Evolutionary conservation across 2,329 filamentous ascomycete species (phyloP).

Genomic region (Uncinocarpus reesii): DNA sequence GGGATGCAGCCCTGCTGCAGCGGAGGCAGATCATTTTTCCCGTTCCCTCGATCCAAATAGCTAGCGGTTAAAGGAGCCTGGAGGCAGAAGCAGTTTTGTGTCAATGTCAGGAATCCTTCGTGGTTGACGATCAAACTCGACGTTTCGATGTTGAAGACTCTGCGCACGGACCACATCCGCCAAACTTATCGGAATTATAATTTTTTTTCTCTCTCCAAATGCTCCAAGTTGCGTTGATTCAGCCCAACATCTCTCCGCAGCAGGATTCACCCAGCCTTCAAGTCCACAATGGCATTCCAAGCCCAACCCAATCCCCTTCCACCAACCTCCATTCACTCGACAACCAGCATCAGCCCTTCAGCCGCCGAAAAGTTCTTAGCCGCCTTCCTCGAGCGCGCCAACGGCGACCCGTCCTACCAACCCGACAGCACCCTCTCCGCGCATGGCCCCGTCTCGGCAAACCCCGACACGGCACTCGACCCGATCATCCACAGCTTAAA

Average conservation of each 20-base stretch:
- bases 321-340: conserved; percentile 30
- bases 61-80: neutral
- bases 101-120: neutral
- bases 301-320: conserved; percentile 30
- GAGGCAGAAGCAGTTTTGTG: neutral
- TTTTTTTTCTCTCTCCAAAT: conserved; percentile 1
- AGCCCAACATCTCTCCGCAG: neutral
- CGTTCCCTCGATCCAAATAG: neutral
- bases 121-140: neutral
- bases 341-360: conserved; percentile 29
- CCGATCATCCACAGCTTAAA: conserved; percentile 38
- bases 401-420: conserved; percentile 35
- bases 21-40: conserved; percentile 7
- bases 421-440: conserved; percentile 37
- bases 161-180: conserved; percentile 8
- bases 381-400: conserved; percentile 35
- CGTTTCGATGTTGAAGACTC: neutral
- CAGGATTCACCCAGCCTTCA: too few relatives aligned
- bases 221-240: neutral
- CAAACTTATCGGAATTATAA: neutral
- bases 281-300: conserved; percentile 30
- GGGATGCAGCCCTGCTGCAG: neutral
- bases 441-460: conserved; percentile 35
- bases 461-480: conserved; percentile 33
- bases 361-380: conserved; percentile 35